phyloP scores from a whole-genome alignment of 768 basidiomycete genomes.

The Trametes gibbosa region DNA sequence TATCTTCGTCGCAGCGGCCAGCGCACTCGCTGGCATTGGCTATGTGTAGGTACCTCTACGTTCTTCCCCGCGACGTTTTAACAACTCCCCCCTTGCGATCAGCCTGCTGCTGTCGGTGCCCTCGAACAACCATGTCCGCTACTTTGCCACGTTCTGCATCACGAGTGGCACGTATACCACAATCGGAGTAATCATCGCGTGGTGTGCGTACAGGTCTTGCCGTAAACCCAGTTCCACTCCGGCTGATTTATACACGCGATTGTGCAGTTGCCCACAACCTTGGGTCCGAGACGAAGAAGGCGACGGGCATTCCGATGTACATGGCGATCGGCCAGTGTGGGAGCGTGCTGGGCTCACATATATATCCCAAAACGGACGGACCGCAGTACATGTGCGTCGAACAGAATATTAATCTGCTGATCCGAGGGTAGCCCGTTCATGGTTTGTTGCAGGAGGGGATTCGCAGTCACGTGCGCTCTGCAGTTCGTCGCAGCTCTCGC shows the following conservation, averaged over 20 bases:
- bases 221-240: neutral
- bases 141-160: conserved; percentile 76
- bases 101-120: conserved; percentile 56
- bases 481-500: conserved; percentile 56
- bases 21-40: conserved; percentile 50
- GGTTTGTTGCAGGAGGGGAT: conserved; percentile 5
- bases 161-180: conserved; percentile 72
- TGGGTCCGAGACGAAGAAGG: conserved; percentile 75
- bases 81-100: neutral
- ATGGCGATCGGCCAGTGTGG: conserved; percentile 81
- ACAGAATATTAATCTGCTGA: neutral
- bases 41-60: conserved; percentile 50
- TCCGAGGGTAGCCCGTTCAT: neutral
- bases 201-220: conserved; percentile 51
- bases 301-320: conserved; percentile 73
- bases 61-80: neutral
- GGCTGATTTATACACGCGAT: neutral
- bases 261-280: conserved; percentile 67
- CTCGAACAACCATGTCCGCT: conserved; percentile 55
- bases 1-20: conserved; percentile 42
- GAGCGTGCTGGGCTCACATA: conserved; percentile 70
- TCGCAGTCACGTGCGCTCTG: conserved; percentile 47
- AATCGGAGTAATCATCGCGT: conserved; percentile 69
- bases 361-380: conserved; percentile 62
- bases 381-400: conserved; percentile 60